Conservation (phyloP, 2,329 filamentous ascomycete genomes). For the Diaporthe sp. region DNA sequence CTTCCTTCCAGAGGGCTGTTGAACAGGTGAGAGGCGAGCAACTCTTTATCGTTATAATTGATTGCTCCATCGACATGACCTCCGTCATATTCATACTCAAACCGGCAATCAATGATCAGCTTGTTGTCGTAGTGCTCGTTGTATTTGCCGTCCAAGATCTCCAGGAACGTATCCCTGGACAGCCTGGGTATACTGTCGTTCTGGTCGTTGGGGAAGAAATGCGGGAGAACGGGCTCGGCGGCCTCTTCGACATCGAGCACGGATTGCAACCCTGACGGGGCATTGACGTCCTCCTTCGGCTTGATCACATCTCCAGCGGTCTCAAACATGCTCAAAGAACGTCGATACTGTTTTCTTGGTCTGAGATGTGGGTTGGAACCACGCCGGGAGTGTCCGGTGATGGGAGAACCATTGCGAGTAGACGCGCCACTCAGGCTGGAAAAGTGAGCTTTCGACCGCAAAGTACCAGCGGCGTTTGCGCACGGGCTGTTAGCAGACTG, state of each 20-base stretch:
- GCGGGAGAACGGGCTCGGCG: slow-evolving; percentile 82
- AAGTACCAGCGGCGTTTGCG: slow-evolving; percentile 67
- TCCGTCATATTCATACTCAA: slow-evolving; percentile 98
- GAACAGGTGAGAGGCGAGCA: slow-evolving; percentile 85
- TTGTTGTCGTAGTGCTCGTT: slow-evolving; percentile 82
- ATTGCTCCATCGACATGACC: slow-evolving; percentile 94
- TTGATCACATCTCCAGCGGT: slow-evolving; percentile 90
- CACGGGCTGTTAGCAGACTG: slow-evolving; percentile 73
- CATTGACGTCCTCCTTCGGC: slow-evolving; percentile 74
- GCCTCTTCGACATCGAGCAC: slow-evolving; percentile 88
- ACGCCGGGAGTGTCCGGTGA: slow-evolving; percentile 79
- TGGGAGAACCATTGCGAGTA: slow-evolving; percentile 81
- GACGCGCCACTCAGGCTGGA: slow-evolving; percentile 66
- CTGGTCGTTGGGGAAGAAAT: slow-evolving; percentile 85
- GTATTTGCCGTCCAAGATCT: slow-evolving; percentile 90
- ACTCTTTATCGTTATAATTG: slow-evolving; percentile 98
- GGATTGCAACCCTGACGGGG: slow-evolving; percentile 73
- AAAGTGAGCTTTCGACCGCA: slow-evolving; percentile 73
- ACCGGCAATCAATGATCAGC: slow-evolving; percentile 94
- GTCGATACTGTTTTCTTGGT: slow-evolving; percentile 88
- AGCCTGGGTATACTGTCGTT: slow-evolving; percentile 92
- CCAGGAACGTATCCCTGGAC: slow-evolving; percentile 82
- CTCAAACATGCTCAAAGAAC: slow-evolving; percentile 98
- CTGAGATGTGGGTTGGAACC: slow-evolving; percentile 79
- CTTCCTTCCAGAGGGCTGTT: slow-evolving; percentile 74